Evolutionary conservation across 352 stramenopile genomes (phyloP), one percentile per base, ranked within the genome.

Genomic region (Pythium myriotylum): DNA sequence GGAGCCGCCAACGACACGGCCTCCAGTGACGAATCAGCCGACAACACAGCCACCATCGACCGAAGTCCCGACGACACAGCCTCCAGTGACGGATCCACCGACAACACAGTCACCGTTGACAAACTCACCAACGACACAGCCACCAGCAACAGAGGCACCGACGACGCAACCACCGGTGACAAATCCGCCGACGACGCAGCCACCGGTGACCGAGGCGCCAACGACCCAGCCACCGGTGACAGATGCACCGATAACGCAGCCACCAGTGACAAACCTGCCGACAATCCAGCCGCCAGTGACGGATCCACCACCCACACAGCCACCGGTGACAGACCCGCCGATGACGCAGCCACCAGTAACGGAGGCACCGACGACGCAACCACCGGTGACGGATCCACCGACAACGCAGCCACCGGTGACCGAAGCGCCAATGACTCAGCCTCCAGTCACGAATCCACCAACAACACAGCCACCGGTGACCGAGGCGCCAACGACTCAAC

Each of bases 41-140:
- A 29, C 40, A 2, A 39, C 39, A 37, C n/a, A 33, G 9, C 37
- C 52, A n/a, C 52, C 53, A 32, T n/a, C 35, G 27, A 43, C 53
- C 12, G 52, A 59, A 3, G 7, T 22, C 22, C 37, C 52, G 37
- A 23, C 48, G 10, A 55, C 20, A 4, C 33, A 23, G 24, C 48
- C 27, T 23, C 48, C 48, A 22, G 48, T 19, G 20, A 55, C 45
- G 12, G 22, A 27, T 4, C 12, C 47, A 4, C 45, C 45, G 9
- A 33, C 45, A 26, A 51, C 42, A 10, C 42, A 49, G 26, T 20
- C 42, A 29, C 42, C 40, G 5, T 2, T 23, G 40, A 46, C 40
- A 2, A 17, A 2, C 5, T 17, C 17, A 1, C 40, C 40, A 20
- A 46, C 40, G 17, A 46, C 40, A 22, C 13, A 17, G 24, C 42